Evolutionary conservation across 2,329 filamentous ascomycete genomes (phyloP).

Genomic region (Aspergillus aculeatinus): DNA sequence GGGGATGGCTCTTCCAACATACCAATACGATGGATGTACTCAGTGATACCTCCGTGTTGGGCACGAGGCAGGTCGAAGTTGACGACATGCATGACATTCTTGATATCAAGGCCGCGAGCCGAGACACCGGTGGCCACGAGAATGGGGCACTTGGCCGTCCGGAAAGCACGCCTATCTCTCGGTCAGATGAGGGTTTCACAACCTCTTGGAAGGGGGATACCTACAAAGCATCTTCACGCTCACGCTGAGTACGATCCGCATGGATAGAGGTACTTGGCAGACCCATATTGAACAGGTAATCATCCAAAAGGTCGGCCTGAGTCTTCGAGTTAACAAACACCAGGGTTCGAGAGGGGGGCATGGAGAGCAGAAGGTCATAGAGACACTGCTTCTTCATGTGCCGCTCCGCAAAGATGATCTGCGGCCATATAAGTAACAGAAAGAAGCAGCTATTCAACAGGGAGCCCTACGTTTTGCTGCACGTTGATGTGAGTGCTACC

Average conservation of each 20-base stretch:
- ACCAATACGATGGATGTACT: slow-evolving; percentile 95
- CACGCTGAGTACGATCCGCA: slow-evolving; percentile 77
- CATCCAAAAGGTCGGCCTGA: slow-evolving; percentile 79
- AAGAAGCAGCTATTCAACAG: neutral
- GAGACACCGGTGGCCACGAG: slow-evolving; percentile 83
- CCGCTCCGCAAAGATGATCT: slow-evolving; percentile 66
- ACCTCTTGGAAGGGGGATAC: slow-evolving; percentile 25
- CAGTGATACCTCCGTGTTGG: slow-evolving; percentile 80
- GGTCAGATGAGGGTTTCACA: neutral
- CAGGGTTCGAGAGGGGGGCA: slow-evolving; percentile 73
- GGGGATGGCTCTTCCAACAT: slow-evolving; percentile 34
- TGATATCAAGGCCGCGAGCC: slow-evolving; percentile 84
- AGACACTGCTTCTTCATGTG: slow-evolving; percentile 68
- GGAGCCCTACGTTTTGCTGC: slow-evolving; percentile 58
- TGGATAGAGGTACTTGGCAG: slow-evolving; percentile 89
- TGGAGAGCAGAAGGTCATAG: slow-evolving; percentile 68
- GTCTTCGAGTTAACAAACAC: slow-evolving; percentile 86
- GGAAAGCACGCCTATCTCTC: slow-evolving; percentile 67
- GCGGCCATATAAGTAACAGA: neutral
- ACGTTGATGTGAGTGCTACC: slow-evolving; percentile 84
- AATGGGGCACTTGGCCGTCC: slow-evolving; percentile 70
- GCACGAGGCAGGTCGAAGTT: slow-evolving; percentile 83
- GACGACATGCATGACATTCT: slow-evolving; percentile 84
- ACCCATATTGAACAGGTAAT: slow-evolving; percentile 76
- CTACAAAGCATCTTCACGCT: slow-evolving; percentile 86